Evolutionary conservation across 164 flowering plant species (phyloP).

Genomic region (Piper betle): DNA sequence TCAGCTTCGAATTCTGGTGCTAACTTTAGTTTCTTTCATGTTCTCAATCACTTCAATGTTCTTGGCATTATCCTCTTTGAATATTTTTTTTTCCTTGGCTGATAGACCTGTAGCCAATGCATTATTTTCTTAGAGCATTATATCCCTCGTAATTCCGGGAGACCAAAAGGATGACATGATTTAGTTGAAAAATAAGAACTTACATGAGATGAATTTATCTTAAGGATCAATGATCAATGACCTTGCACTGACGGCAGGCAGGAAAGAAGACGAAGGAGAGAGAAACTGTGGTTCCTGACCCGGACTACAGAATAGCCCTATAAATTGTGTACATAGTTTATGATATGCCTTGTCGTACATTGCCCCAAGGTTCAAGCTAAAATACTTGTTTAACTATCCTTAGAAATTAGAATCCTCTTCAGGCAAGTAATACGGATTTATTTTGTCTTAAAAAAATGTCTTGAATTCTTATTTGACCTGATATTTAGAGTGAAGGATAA

Average conservation of each 20-base stretch:
- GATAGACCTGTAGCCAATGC: no score
- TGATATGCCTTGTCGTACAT: no score
- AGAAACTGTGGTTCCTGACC: conserved; percentile 73
- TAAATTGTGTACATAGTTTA: no score
- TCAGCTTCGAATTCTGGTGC: background rate
- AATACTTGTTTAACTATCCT: background rate
- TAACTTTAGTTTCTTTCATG: no score
- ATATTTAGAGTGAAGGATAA: conserved; percentile 3
- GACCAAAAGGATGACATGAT: no score
- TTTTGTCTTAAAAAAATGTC: background rate
- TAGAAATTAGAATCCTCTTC: background rate
- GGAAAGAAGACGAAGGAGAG: conserved; percentile 34
- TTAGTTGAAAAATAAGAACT: no score
- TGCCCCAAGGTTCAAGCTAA: background rate
- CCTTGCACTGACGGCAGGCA: conserved; percentile 26
- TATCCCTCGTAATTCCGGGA: no score
- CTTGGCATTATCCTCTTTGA: background rate
- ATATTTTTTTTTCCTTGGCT: background rate
- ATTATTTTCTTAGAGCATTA: no score
- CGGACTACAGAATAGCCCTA: conserved; percentile 46
- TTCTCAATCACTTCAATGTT: no score
- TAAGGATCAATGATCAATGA: background rate
- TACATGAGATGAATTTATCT: no score
- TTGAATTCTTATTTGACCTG: background rate
- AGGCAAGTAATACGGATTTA: background rate